Evolutionary conservation across 306 rosid species (phyloP).

Genomic region (Trifolium repens): DNA sequence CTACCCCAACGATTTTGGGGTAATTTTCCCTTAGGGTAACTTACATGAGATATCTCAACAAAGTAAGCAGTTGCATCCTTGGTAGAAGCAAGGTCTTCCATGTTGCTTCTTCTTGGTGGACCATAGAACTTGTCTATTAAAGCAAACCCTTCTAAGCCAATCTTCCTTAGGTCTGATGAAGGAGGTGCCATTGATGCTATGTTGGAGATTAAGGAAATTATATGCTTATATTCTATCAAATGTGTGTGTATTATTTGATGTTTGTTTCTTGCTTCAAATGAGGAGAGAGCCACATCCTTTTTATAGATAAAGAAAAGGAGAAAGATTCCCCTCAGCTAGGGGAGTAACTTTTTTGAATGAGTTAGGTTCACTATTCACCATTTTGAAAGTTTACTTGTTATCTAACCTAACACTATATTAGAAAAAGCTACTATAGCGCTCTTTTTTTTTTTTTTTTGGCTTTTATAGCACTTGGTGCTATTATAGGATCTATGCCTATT

Average conservation of each 20-base stretch:
- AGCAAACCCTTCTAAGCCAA: slow-evolving; percentile 44
- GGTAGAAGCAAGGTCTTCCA: not conserved
- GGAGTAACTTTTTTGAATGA: not conserved
- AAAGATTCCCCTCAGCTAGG: not conserved
- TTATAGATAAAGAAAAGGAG: not conserved
- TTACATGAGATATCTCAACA: not conserved
- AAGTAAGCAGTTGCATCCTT: not conserved
- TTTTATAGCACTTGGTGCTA: no score
- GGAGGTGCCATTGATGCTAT: slow-evolving; percentile 21
- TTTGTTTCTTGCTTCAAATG: slow-evolving; percentile 1
- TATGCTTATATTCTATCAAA: not conserved
- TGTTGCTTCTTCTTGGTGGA: slow-evolving; percentile 14
- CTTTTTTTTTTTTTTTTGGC: no score
- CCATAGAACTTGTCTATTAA: slow-evolving; percentile 41
- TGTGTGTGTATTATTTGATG: not conserved
- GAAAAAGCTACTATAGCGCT: no score
- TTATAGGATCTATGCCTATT: no score
- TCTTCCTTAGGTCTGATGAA: slow-evolving; percentile 33
- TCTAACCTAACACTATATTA: no score
- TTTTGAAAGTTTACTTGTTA: not conserved
- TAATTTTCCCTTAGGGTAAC: slow-evolving; percentile 30
- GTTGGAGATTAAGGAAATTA: not conserved
- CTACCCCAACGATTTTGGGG: slow-evolving; percentile 45
- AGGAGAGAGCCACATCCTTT: slow-evolving; percentile 1
- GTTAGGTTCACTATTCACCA: no score